Conservation (phyloP, 495 filamentous ascomycete genomes). For the Talaromyces stipitatus region DNA sequence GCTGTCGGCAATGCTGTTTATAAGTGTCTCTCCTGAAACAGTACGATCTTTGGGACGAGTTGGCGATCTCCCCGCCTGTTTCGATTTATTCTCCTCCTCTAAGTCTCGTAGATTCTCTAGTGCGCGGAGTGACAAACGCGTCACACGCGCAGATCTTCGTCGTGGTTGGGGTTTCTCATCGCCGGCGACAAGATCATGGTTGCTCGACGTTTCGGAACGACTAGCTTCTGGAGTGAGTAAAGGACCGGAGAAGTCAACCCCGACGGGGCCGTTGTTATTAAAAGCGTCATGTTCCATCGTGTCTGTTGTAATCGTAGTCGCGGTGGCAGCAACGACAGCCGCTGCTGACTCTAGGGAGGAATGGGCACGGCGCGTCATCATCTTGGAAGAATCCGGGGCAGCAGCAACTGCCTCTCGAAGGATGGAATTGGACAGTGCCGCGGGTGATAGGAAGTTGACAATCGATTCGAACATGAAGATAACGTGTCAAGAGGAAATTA, state of each 20-base stretch:
- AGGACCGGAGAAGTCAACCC: constrained; percentile 35
- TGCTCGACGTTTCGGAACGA: constrained; percentile 44
- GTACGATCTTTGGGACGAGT: constrained; percentile 22
- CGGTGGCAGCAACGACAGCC: constrained; percentile 2
- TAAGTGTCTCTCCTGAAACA: constrained; percentile 33
- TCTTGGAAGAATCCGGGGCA: constrained; percentile 12
- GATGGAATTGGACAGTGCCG: constrained; percentile 3
- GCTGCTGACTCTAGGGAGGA: constrained; percentile 15
- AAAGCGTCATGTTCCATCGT: constrained; percentile 22
- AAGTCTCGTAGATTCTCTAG: constrained; percentile 15
- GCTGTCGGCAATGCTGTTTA: constrained; percentile 22
- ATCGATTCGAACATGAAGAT: constrained; percentile 9
- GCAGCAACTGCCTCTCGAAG: background rate
- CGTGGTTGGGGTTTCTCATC: constrained; percentile 33
- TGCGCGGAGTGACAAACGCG: constrained; percentile 33
- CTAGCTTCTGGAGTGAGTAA: constrained; percentile 40
- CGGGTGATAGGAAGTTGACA: constrained; percentile 7
- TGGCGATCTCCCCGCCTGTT: background rate
- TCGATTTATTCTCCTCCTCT: constrained; percentile 6
- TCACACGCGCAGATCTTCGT: constrained; percentile 34
- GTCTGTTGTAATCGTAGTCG: constrained; percentile 26
- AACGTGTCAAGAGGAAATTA: background rate
- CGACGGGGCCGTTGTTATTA: constrained; percentile 24
- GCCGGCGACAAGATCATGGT: constrained; percentile 31
- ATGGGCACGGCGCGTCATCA: constrained; percentile 17